A percentile compares a stretch with the other conserved stretches of the same genome.
These are phyloP conservation scores for Trametes sp. DNA, from an alignment of 1,284 basidiomycete genomes.

Conservation along the genomic window DNA sequence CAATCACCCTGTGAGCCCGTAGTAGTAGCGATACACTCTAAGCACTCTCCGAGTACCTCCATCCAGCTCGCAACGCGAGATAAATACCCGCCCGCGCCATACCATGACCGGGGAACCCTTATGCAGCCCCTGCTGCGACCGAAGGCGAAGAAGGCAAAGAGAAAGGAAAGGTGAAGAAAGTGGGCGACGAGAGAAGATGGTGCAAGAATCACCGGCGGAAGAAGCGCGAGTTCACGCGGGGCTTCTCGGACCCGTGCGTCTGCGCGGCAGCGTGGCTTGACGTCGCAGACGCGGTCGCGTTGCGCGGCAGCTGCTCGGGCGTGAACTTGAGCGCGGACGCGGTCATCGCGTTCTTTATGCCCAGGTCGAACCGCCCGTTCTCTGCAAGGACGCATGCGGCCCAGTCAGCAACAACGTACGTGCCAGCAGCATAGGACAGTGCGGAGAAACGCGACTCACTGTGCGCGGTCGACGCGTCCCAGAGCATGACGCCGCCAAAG, in stretches of 20 bases:
- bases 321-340: slow-evolving; percentile 29
- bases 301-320: slow-evolving; percentile 18
- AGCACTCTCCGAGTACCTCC: neutral
- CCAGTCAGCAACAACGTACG: slow-evolving; percentile 2
- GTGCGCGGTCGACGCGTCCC: slow-evolving; percentile 41
- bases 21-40: neutral
- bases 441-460: slow-evolving; percentile 28
- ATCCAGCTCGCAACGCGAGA: neutral
- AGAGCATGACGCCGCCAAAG: slow-evolving; percentile 73
- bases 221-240: slow-evolving; percentile 32
- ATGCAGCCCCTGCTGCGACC: neutral
- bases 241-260: slow-evolving; percentile 9
- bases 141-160: neutral
- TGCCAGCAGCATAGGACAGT: neutral
- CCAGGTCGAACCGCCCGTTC: slow-evolving; percentile 41
- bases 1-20: neutral
- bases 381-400: slow-evolving; percentile 23
- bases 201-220: slow-evolving; percentile 26
- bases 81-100: slow-evolving; percentile 5
- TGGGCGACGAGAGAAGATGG: no score
- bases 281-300: slow-evolving; percentile 13
- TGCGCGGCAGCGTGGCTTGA: slow-evolving; percentile 4
- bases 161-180: neutral
- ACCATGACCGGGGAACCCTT: slow-evolving; percentile 1
- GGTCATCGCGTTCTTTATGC: slow-evolving; percentile 38